Base-by-base conservation (phyloP, 345 rosid species). In the Clausena lansium region DNA sequence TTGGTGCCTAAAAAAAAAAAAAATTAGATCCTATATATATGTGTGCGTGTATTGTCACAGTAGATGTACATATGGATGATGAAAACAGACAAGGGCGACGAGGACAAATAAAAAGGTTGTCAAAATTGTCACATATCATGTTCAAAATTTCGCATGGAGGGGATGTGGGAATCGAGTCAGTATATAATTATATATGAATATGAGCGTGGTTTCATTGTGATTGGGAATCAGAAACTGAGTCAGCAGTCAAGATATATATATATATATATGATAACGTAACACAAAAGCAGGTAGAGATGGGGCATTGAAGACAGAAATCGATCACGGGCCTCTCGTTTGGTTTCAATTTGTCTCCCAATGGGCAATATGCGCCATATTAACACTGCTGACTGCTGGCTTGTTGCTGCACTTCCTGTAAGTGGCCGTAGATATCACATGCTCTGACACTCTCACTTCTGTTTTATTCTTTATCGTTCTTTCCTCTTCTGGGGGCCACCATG, bases 281-380 rank as follows among this genome's bases (percentile, higher is more conserved):
- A 0, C 5, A 45, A 45, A 13, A 45, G 50, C 50, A 13, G 3
- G 50, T 13, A 45, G 50, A 52, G 57, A 52, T 9, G 41, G n/a
- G 39, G 50, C 69, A 71, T 71, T 33, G 69, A 52, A 3, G 50
- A 52, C 80, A 75, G 86, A 38, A 75, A 78, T 87, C 67, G 67
- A 62, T 62, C 88, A 85, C 85, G 89, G 89, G 86, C 79, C 82
- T 79, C 75, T 76, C 66, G 78, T 75, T 78, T 67, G 87, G 83
- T 59, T 70, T 74, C 80, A 63, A 57, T 81, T 81, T 83, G 87
- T 82, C 84, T 79, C 81, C 80, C 60, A 74, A 3, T 45, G 50
- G 17, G 50, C 50, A 13, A 9, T 73, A 15, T 9, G 28, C 74
- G 9, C 30, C 47, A 35, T 35, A 7, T 39, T n/a, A 30, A 50